phyloP scores from a whole-genome alignment of 2,329 filamentous ascomycete species.

The Colletotrichum liaoningense region DNA sequence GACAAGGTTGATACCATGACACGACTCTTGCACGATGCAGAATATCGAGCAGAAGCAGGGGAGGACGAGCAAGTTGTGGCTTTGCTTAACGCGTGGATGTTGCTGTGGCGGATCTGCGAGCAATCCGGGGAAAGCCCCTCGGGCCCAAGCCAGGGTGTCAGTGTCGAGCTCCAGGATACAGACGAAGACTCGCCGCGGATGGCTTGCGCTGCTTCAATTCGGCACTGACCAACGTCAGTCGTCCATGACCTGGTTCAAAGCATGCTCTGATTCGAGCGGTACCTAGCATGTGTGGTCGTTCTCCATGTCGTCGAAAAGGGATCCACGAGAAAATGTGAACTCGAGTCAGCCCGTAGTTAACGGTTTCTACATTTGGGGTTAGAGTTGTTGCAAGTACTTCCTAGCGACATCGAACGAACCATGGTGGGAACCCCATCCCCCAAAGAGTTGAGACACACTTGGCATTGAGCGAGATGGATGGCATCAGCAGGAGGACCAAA shows the following conservation, averaged over 20 bases:
- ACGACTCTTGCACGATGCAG: background rate
- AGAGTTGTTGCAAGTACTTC: conserved; percentile 6
- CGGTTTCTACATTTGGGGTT: background rate
- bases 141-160: background rate
- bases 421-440: background rate
- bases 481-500: conserved; percentile 26
- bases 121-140: conserved; percentile 1
- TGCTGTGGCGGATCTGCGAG: conserved; percentile 1
- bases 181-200: background rate
- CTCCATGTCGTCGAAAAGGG: background rate
- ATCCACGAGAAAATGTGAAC: background rate
- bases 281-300: conserved; percentile 6
- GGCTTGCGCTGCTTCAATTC: conserved; percentile 16
- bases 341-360: background rate
- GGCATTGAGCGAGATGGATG: conserved; percentile 5
- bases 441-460: conserved; percentile 26
- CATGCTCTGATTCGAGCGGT: conserved; percentile 29
- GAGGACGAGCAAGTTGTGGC: background rate
- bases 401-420: conserved; percentile 12
- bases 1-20: background rate
- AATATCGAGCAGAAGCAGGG: background rate
- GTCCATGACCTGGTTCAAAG: conserved; percentile 5
- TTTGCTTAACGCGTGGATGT: background rate
- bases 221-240: conserved; percentile 9
- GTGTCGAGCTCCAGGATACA: conserved; percentile 2